These are phyloP conservation scores for Venturia oleaginea DNA, from an alignment of 2,329 filamentous ascomycete species.

Conservation along the genomic window DNA sequence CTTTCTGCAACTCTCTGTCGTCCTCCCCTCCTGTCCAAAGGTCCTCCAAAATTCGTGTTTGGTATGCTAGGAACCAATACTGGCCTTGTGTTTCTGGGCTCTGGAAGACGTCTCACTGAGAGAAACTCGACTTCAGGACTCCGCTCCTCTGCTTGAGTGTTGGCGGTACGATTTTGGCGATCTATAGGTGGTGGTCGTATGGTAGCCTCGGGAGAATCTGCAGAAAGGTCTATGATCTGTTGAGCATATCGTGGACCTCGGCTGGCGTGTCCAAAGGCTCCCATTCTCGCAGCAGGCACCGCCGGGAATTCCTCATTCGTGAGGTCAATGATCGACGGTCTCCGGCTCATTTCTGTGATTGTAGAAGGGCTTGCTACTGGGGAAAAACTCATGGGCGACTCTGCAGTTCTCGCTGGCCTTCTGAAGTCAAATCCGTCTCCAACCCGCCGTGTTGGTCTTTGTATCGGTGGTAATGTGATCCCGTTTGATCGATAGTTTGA, in stretches of 20 bases:
- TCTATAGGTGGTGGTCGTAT: slow-evolving; percentile 15
- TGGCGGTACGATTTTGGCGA: background rate
- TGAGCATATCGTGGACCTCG: slow-evolving; percentile 26
- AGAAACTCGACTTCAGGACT: slow-evolving; percentile 44
- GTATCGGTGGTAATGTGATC: slow-evolving; percentile 15
- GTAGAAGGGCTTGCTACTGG: background rate
- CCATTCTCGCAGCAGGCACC: slow-evolving; percentile 16
- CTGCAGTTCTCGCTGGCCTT: slow-evolving; percentile 36
- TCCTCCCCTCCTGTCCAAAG: background rate
- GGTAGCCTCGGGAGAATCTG: slow-evolving; percentile 24
- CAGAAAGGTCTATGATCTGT: slow-evolving; percentile 36
- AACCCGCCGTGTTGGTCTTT: slow-evolving; percentile 28
- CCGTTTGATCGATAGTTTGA: slow-evolving; percentile 21
- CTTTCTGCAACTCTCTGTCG: background rate
- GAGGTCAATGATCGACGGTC: background rate
- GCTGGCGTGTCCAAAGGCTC: slow-evolving; percentile 15
- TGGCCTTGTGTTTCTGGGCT: background rate
- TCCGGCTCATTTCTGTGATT: background rate
- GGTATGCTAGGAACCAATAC: slow-evolving; percentile 12
- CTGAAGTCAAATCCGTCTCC: slow-evolving; percentile 49
- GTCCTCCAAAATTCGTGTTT: background rate
- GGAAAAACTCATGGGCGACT: slow-evolving; percentile 8
- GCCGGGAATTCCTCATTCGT: background rate
- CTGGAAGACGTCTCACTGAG: slow-evolving; percentile 17
- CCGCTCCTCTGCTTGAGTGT: slow-evolving; percentile 16